Conservation (phyloP, 176 grass and related monocot species). For the Poa annua region DNA sequence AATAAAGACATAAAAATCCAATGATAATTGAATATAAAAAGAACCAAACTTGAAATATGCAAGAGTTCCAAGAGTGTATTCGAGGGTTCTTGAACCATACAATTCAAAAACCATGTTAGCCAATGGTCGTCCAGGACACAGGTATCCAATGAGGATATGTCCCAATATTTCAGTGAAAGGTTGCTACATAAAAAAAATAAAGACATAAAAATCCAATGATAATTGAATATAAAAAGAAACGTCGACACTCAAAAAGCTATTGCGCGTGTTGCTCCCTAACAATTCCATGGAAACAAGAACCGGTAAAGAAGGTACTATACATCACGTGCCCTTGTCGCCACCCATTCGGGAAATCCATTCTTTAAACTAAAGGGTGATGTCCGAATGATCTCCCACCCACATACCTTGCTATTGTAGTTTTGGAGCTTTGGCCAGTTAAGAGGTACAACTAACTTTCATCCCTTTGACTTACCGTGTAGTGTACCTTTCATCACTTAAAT, state of each 20-base stretch:
- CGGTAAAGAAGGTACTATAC: background rate
- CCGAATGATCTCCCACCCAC: no score
- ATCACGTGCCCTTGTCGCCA: background rate
- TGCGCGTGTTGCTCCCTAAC: background rate
- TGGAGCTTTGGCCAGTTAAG: background rate
- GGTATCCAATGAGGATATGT: constrained; percentile 28
- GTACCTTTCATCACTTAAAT: no score
- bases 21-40: background rate
- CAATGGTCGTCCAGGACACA: constrained; percentile 33
- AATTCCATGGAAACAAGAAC: background rate
- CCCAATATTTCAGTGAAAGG: background rate
- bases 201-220: background rate
- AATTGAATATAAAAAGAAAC: background rate
- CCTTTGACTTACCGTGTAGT: no score
- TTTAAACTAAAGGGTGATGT: no score
- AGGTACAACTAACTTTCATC: no score
- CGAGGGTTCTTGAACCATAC: background rate
- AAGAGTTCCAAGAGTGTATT: background rate
- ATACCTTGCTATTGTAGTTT: no score
- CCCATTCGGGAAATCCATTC: background rate
- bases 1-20: background rate
- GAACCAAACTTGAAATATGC: background rate
- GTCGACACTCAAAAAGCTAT: background rate
- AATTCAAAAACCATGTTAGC: constrained; percentile 16
- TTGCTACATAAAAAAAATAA: background rate